Base-by-base conservation (phyloP, 169 alveolate genomes). In the Cystoisospora suis region DNA sequence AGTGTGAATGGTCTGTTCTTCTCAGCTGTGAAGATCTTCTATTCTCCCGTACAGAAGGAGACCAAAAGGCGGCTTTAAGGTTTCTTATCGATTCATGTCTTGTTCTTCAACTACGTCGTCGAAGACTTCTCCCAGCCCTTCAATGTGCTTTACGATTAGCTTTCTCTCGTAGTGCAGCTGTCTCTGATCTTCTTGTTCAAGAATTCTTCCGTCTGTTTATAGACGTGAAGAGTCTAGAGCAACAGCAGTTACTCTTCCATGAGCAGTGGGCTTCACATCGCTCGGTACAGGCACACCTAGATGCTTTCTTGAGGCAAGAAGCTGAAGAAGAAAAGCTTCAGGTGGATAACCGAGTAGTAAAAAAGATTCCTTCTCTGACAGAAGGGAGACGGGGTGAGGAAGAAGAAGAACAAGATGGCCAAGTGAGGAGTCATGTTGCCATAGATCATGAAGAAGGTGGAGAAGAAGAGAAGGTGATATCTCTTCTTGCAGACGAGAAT, bases 61-160 rank as follows among this genome's bases (percentile, higher is more conserved):
- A 81, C 75, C 88, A 81, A 38, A 81, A 81, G 75, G 88, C 88
- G 49, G 75, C 88, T 1, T 53, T 47, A 40, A 72, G 88, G 34
- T 81, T 81, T 3, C 15, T 81, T 32, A 36, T 81, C 72, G 88
- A 81, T 75, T n/a, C 59, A 36, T 34, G 77, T 27, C 34, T 46
- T 29, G 2, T 53, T 72, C 75, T 81, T 23, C 88, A 49, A 46
- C 75, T 81, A 49, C 88, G 65, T 45, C 88, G 75, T 36, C 72
- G 53, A 56, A 34, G 47, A 27, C 75, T 81, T 49, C 88, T 81
- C 46, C 53, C 65, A 49, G 46, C 88, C 58, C 88, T 81, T 34
- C 88, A 49, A n/a, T 34, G 23, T n/a, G 72, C 77, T 0, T 34
- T 81, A 34, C 88, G 88, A 3, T 38, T 81, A 56, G 72, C 88